Conservation (phyloP, 1,284 basidiomycete genomes). For the Bjerkandera adusta region DNA sequence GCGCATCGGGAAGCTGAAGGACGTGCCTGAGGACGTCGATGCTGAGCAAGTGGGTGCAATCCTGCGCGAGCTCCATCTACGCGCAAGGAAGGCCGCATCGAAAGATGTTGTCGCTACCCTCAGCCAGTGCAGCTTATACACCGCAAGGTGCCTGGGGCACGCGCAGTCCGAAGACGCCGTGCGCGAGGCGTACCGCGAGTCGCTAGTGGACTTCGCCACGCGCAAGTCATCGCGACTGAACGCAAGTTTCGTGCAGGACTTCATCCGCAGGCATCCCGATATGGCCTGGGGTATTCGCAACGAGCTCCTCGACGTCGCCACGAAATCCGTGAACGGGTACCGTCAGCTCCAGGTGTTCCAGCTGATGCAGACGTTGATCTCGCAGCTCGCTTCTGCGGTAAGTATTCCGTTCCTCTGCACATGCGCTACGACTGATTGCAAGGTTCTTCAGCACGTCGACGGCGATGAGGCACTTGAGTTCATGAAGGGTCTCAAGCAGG, state of each 20-base stretch:
- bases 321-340: conserved; percentile 70
- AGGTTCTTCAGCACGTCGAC: conserved; percentile 16
- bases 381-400: conserved; percentile 54
- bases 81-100: conserved; percentile 68
- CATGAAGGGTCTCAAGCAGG: conserved; percentile 48
- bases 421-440: neutral
- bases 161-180: conserved; percentile 42
- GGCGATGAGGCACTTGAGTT: conserved; percentile 37
- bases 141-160: conserved; percentile 60
- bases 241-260: conserved; percentile 76
- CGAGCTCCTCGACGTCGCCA: conserved; percentile 53
- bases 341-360: conserved; percentile 75
- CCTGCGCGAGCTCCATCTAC: conserved; percentile 69
- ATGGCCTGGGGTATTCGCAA: conserved; percentile 69
- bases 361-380: conserved; percentile 68
- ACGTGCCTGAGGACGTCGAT: conserved; percentile 55
- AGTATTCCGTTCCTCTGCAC: conserved; percentile 22
- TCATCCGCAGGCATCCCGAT: conserved; percentile 66
- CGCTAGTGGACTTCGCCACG: conserved; percentile 76
- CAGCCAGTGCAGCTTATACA: conserved; percentile 71
- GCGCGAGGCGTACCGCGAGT: conserved; percentile 60
- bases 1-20: conserved; percentile 76
- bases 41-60: conserved; percentile 42
- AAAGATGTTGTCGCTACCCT: conserved; percentile 66
- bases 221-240: conserved; percentile 82